These are phyloP conservation scores for Pisolithus thermaeus DNA, from an alignment of 1,284 basidiomycete genomes.

Conservation along the genomic window DNA sequence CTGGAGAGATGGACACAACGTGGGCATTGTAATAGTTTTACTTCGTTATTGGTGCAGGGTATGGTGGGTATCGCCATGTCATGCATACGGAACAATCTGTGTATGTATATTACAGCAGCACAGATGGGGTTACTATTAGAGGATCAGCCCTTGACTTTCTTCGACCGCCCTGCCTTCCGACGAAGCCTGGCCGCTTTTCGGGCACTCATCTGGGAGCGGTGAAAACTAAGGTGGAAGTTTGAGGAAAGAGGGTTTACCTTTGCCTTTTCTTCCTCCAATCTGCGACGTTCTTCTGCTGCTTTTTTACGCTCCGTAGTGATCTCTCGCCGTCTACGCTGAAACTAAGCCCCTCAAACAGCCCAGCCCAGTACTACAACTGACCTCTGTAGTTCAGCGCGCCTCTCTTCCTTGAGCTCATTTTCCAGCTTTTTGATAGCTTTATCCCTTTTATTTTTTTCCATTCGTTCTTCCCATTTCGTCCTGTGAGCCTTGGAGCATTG, in stretches of 20 bases:
- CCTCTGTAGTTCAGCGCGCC: slow-evolving; percentile 60
- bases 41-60: not conserved
- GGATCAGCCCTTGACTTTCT: slow-evolving; percentile 66
- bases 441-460: slow-evolving; percentile 59
- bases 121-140: slow-evolving; percentile 4
- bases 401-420: slow-evolving; percentile 69
- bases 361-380: slow-evolving; percentile 21
- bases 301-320: slow-evolving; percentile 64
- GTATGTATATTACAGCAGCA: not conserved
- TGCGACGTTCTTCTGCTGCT: slow-evolving; percentile 62
- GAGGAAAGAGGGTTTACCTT: slow-evolving; percentile 39
- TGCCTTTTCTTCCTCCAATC: slow-evolving; percentile 67
- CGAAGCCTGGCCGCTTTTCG: slow-evolving; percentile 66
- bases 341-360: not conserved
- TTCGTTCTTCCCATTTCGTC: slow-evolving; percentile 64
- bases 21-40: slow-evolving; percentile 62
- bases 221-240: slow-evolving; percentile 7
- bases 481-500: slow-evolving; percentile 61
- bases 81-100: not conserved
- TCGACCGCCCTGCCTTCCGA: slow-evolving; percentile 65
- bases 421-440: slow-evolving; percentile 68
- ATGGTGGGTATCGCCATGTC: too few relatives aligned
- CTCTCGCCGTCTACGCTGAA: slow-evolving; percentile 48
- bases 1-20: slow-evolving; percentile 75
- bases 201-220: slow-evolving; percentile 61